Evolutionary conservation across 164 flowering plant genomes (phyloP).

Genomic region (Annona squamosa): DNA sequence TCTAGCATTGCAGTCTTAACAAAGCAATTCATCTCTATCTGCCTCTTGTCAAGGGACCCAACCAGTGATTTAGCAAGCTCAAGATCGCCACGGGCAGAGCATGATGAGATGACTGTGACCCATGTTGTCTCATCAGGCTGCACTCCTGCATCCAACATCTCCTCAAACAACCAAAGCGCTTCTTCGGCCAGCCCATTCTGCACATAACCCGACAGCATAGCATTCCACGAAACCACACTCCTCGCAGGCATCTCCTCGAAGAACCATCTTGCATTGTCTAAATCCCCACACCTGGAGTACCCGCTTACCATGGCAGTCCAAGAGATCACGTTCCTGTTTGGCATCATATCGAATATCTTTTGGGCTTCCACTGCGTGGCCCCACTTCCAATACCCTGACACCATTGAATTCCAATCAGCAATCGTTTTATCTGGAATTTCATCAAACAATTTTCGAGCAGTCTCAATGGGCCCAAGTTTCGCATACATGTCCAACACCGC

Average conservation of each 20-base stretch:
- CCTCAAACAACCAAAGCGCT: slow-evolving; percentile 40
- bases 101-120: slow-evolving; percentile 46
- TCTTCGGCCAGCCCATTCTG: slow-evolving; percentile 48
- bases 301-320: slow-evolving; percentile 85
- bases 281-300: slow-evolving; percentile 37
- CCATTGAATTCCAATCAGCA: slow-evolving; percentile 63
- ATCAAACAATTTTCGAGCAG: slow-evolving; percentile 52
- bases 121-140: slow-evolving; percentile 62
- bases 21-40: slow-evolving; percentile 31
- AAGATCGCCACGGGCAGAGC: slow-evolving; percentile 43
- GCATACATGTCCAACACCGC: slow-evolving; percentile 44
- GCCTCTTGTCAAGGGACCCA: slow-evolving; percentile 26
- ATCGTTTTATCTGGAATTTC: slow-evolving; percentile 40
- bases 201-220: slow-evolving; percentile 67
- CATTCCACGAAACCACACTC: slow-evolving; percentile 76
- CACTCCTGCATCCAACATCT: slow-evolving; percentile 41
- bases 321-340: slow-evolving; percentile 46
- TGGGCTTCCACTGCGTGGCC: slow-evolving; percentile 40
- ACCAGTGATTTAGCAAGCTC: slow-evolving; percentile 44
- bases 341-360: slow-evolving; percentile 48
- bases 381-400: slow-evolving; percentile 65
- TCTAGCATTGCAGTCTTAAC: slow-evolving; percentile 34
- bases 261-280: slow-evolving; percentile 41
- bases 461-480: slow-evolving; percentile 28
- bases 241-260: slow-evolving; percentile 60